Base-by-base conservation (phyloP, 495 filamentous ascomycete genomes). In the Amphirosellinia nigrospora region DNA sequence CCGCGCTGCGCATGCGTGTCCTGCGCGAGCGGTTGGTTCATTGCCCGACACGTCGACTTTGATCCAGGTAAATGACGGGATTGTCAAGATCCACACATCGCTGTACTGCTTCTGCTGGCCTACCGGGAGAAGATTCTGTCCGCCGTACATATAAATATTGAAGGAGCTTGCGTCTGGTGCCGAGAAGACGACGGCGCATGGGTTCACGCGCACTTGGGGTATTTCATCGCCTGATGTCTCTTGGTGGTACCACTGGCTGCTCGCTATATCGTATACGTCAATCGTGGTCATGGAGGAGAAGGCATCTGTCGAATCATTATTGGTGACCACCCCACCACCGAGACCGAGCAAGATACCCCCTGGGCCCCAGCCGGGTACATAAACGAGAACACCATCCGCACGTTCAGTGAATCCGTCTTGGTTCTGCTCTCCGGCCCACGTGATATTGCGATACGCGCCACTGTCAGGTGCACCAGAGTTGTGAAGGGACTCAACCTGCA, bases 161-260 rank as follows among this genome's bases (percentile, higher is more conserved):
- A 91, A 91, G 39, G 85, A 88, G 13, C 87, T 87, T 0, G 90
- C 91, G 74, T 92, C 91, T 9, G 90, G 84, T 21, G 92, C 91
- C 11, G 89, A 87, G 43, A 87, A 90, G 32, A 91, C 87, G 0
- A 90, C 90, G 5, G 90, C 90, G 71, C 92, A 94, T 1, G 89
- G 89, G 71, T 93, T 92, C 30, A 93, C 92, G 11, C 91, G 88
- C 32, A 90, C 87, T 13, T 83, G 79, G 0, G 92, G 92, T 1
- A 82, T 82, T 6, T 83, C 77, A 26, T 56, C 38, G 15, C 91
- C 91, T 23, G 82, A 86, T 0, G 91, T 93, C 30, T 88, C 74
- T 76, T 94, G 91, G 73, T 91, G 91, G 66, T 92, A 93, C 92
- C 92, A 94, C n/a, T 85, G 87, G 16, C 86, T 90, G n/a, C 78